phyloP scores from a whole-genome alignment of 2,329 filamentous ascomycete species.

The Xylariaceae sp. region DNA sequence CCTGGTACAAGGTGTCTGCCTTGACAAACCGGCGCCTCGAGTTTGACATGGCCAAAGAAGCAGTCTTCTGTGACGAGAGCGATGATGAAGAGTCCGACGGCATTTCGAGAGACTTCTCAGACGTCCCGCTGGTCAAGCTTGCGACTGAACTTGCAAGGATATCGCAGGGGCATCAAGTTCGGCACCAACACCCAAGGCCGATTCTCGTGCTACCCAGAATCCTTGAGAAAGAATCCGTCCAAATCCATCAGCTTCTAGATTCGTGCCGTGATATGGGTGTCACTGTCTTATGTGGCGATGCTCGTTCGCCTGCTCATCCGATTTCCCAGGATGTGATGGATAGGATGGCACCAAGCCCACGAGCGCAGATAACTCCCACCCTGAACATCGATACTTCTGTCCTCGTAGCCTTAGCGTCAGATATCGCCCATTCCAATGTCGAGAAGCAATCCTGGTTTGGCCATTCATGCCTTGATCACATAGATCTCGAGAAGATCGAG shows the following conservation, averaged over 20 bases:
- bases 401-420: constrained; percentile 67
- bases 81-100: constrained; percentile 21
- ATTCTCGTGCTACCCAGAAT: constrained; percentile 29
- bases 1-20: constrained; percentile 32
- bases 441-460: constrained; percentile 42
- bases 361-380: constrained; percentile 20
- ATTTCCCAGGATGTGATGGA: constrained; percentile 22
- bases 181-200: constrained; percentile 19
- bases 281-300: constrained; percentile 21
- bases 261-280: constrained; percentile 25
- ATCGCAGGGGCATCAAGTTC: constrained; percentile 27
- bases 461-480: constrained; percentile 58
- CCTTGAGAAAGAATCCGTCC: constrained; percentile 19
- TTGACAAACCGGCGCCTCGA: constrained; percentile 29
- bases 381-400: constrained; percentile 66
- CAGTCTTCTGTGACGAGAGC: constrained; percentile 28
- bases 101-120: constrained; percentile 16
- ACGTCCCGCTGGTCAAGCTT: constrained; percentile 30
- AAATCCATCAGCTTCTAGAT: constrained; percentile 26
- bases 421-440: constrained; percentile 58
- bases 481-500: constrained; percentile 59
- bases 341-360: constrained; percentile 28
- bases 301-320: constrained; percentile 15
- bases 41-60: constrained; percentile 32
- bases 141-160: constrained; percentile 23